Percentiles rank a stretch among this genome's conserved stretches.
These are phyloP conservation scores for Backusella mclennaniae DNA, from an alignment of 192 early-diverging fungal genomes.

Conservation along the genomic window DNA sequence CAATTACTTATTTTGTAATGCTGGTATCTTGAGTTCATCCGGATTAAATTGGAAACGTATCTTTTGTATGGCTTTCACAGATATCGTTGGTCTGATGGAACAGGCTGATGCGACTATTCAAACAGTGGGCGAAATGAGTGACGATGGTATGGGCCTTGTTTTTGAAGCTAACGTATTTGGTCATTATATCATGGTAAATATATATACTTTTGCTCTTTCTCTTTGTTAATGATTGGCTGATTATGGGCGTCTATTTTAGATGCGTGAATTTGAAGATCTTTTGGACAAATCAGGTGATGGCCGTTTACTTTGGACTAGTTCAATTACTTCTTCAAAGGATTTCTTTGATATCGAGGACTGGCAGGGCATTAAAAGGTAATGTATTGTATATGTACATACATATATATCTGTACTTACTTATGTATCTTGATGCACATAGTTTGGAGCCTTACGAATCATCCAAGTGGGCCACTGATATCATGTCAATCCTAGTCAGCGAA, in stretches of 20 bases:
- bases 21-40: conserved; percentile 42
- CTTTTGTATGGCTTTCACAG: conserved; percentile 25
- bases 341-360: conserved; percentile 43
- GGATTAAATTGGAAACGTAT: conserved; percentile 44
- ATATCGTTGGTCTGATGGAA: conserved; percentile 35
- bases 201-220: neutral
- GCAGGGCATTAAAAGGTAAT: conserved; percentile 46
- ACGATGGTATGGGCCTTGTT: conserved; percentile 51
- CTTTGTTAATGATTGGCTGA: neutral
- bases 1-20: conserved; percentile 56
- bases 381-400: neutral
- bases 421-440: neutral
- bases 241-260: conserved; percentile 21
- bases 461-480: conserved; percentile 52
- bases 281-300: conserved; percentile 39
- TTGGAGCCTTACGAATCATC: conserved; percentile 55
- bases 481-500: conserved; percentile 40
- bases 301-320: conserved; percentile 57
- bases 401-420: neutral
- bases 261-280: conserved; percentile 46
- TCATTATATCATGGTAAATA: conserved; percentile 54
- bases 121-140: conserved; percentile 41
- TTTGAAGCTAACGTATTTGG: conserved; percentile 60
- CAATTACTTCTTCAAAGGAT: conserved; percentile 36
- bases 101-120: conserved; percentile 46